Conservation (phyloP, 306 rosid genomes). For the Gastrolobium bilobum region DNA sequence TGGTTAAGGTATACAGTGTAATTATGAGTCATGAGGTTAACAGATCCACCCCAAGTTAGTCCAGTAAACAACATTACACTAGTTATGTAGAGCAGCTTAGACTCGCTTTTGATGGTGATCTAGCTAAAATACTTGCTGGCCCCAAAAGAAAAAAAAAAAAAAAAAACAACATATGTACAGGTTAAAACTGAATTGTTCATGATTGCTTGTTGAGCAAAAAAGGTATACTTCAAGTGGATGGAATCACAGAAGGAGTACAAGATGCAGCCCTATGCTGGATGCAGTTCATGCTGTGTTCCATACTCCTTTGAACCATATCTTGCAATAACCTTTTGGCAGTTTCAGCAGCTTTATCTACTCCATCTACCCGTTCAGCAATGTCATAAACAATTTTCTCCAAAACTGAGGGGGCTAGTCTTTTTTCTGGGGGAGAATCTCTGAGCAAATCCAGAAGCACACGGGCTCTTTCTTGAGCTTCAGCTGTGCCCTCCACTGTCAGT, state of each 20-base stretch:
- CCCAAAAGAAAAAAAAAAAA: conserved; percentile 50
- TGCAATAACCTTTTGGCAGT: conserved; percentile 73
- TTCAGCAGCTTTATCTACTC: conserved; percentile 85
- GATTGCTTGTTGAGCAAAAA: conserved; percentile 49
- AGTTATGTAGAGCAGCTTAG: conserved; percentile 46
- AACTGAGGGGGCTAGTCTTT: conserved; percentile 67
- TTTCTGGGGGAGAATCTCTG: conserved; percentile 78
- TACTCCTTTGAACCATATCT: conserved; percentile 88
- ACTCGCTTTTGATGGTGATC: conserved; percentile 40
- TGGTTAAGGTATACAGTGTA: conserved; percentile 47
- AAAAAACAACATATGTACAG: conserved; percentile 51
- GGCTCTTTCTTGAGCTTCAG: conserved; percentile 78
- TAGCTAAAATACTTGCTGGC: conserved; percentile 44
- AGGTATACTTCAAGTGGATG: conserved; percentile 52
- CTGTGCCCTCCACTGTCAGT: conserved; percentile 85
- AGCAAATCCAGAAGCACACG: conserved; percentile 80
- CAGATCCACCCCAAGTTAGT: conserved; percentile 50
- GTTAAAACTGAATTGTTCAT: conserved; percentile 50
- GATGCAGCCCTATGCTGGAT: conserved; percentile 62
- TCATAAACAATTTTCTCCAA: conserved; percentile 80
- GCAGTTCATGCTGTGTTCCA: conserved; percentile 73
- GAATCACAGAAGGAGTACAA: conserved; percentile 64
- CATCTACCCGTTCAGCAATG: conserved; percentile 81
- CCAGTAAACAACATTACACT: conserved; percentile 52
- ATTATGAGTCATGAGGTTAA: conserved; percentile 45